Evolutionary conservation across 495 filamentous ascomycete genomes (phyloP), one percentile per base, ranked within the genome.

Genomic region (Geopyxis carbonaria): DNA sequence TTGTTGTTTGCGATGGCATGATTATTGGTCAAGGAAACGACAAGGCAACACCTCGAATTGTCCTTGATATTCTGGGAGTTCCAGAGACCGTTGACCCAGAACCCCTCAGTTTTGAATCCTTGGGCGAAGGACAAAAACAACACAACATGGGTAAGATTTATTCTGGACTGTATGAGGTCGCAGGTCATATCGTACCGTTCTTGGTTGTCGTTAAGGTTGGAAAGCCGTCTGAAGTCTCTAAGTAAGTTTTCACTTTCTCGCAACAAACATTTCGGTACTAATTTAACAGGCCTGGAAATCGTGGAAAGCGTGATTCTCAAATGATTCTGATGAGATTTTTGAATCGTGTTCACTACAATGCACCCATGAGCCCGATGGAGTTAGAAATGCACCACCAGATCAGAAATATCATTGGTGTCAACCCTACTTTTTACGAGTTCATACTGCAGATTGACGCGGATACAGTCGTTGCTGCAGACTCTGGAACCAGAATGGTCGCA

Each of bases 121-220:
- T 99, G 31, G 89, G 89, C 36, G 87, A 95, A 61, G 91, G 89
- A 50, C 75, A 80, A 64, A 92, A 85, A 59, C 89, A 93, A 59
- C 91, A 94, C 66, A 99, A 99, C 57, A 94, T 94, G 85, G 91
- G 78, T 51, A 99, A 99, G 57, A 72, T 94, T 34, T 99, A 95
- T 64, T 94, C 87, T 23, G 89, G 89, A 47, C 65, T 99, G 30
- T 99, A 95, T 59, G 89, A 99, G 59, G 85, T 93, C 13, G 82
- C 93, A 53, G 89, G 89, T 46, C 86, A 95, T 55, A 93, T 99
- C 45, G 89, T 99, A 16, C 89, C 89, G 32, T 99, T 91, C 73
- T 55, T 99, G 48, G 91, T 99, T 37, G 68, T 99, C 22, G 84
- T 93, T 59, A 99, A 99, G 63, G 73, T 94, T 51, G 89, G 89